Conservation (phyloP, 495 filamentous ascomycete species). For the Hyphodiscus hymeniophilus region DNA sequence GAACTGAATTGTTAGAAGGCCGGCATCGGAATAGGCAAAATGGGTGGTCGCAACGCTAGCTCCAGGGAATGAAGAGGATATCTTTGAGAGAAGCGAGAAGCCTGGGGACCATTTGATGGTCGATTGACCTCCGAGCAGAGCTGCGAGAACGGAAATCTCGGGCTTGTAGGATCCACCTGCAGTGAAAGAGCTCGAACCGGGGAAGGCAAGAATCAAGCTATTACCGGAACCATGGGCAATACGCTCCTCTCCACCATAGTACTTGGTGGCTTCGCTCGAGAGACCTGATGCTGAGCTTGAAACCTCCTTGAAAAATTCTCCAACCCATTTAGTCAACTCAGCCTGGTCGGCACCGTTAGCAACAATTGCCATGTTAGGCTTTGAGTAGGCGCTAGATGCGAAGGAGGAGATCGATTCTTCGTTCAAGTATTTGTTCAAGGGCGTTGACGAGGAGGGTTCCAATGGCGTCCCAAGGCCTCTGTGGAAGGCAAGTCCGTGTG, state of each 20-base stretch:
- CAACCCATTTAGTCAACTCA: conserved; percentile 83
- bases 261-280: conserved; percentile 53
- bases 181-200: conserved; percentile 69
- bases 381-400: conserved; percentile 69
- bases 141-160: conserved; percentile 79
- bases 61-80: conserved; percentile 54
- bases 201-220: conserved; percentile 82
- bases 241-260: conserved; percentile 91
- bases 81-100: conserved; percentile 81
- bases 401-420: conserved; percentile 61
- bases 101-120: conserved; percentile 94
- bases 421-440: conserved; percentile 69
- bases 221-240: conserved; percentile 65
- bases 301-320: conserved; percentile 71
- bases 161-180: conserved; percentile 69
- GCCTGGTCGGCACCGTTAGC: conserved; percentile 73
- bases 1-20: conserved; percentile 76
- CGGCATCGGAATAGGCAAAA: conserved; percentile 86
- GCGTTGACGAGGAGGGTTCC: conserved; percentile 58
- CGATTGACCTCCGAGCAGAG: conserved; percentile 83
- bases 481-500: conserved; percentile 89
- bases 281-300: conserved; percentile 26
- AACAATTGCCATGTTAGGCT: conserved; percentile 83
- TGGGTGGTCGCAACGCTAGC: conserved; percentile 62
- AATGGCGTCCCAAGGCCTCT: conserved; percentile 73